A percentile compares a stretch with the other conserved stretches of the same genome.
These are phyloP conservation scores for Thermoascus crustaceus DNA, from an alignment of 2,329 filamentous ascomycete genomes.

Conservation along the genomic window DNA sequence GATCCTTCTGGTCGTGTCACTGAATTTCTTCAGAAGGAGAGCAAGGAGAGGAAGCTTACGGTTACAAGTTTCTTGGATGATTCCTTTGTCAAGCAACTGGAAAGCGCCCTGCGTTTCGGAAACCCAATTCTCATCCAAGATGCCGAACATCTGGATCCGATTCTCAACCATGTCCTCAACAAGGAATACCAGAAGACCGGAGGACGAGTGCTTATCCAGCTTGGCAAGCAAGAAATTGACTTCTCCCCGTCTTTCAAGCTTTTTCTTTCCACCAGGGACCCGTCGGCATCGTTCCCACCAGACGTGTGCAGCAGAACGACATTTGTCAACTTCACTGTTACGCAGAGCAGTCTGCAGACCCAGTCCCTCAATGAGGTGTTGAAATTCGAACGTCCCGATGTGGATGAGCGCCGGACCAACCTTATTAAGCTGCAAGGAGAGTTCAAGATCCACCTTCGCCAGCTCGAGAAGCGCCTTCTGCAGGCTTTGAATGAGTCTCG, in stretches of 20 bases:
- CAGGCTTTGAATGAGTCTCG: conserved; percentile 95
- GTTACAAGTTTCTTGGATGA: conserved; percentile 98
- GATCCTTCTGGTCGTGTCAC: conserved; percentile 92
- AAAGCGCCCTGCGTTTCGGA: conserved; percentile 93
- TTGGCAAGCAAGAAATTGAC: conserved; percentile 97
- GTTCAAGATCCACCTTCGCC: conserved; percentile 95
- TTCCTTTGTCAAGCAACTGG: conserved; percentile 94
- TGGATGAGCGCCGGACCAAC: conserved; percentile 92
- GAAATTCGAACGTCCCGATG: conserved; percentile 93
- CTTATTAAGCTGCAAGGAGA: conserved; percentile 98
- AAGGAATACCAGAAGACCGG: conserved; percentile 99
- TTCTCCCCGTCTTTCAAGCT: conserved; percentile 96
- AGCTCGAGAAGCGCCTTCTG: conserved; percentile 86
- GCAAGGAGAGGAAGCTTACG: conserved; percentile 84
- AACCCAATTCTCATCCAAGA: conserved; percentile 98
- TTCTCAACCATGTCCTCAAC: conserved; percentile 96
- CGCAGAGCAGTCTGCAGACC: conserved; percentile 95
- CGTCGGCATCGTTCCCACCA: conserved; percentile 88
- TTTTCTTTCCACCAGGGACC: conserved; percentile 90
- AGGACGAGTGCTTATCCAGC: conserved; percentile 93
- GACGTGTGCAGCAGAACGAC: conserved; percentile 98
- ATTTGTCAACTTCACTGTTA: conserved; percentile 99
- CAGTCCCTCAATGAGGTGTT: conserved; percentile 96
- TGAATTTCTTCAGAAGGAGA: conserved; percentile 91
- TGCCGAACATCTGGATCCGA: conserved; percentile 91